phyloP scores from a whole-genome alignment of 306 rosid genomes.

The Lathyrus sativus region DNA sequence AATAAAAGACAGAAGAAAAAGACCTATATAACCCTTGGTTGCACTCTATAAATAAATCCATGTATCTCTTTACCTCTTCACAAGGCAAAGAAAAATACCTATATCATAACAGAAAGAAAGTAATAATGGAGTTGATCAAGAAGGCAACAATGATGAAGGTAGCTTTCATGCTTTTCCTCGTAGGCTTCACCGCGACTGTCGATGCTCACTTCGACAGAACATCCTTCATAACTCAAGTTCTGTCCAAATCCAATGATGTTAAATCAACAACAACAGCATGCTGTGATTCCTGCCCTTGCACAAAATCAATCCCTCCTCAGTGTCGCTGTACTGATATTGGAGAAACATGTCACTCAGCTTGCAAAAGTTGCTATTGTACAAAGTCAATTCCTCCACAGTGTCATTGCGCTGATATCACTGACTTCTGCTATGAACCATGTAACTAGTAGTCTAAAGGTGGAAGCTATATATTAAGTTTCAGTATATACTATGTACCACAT shows the following conservation, averaged over 20 bases:
- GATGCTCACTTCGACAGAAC: slow-evolving; percentile 25
- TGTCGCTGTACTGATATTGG: not conserved
- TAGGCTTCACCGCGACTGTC: not conserved
- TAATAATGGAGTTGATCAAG: not conserved
- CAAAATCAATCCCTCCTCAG: slow-evolving; percentile 25
- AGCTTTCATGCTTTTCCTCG: not conserved
- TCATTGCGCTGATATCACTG: not conserved
- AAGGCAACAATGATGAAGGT: not conserved
- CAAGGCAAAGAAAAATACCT: not conserved
- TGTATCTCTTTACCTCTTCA: not conserved
- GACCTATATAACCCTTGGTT: not conserved
- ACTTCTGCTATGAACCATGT: not conserved
- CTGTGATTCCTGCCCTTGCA: not conserved
- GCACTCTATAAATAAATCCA: not conserved
- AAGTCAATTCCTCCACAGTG: slow-evolving; percentile 8
- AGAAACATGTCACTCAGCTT: slow-evolving; percentile 29
- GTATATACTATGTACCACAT: not conserved
- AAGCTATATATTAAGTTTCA: not conserved
- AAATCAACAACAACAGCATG: slow-evolving; percentile 16
- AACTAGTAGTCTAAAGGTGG: not conserved
- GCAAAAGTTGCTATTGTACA: not conserved
- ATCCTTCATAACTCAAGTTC: not conserved
- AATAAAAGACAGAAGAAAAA: not conserved
- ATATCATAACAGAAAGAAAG: not conserved
- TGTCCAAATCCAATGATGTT: not conserved